Base-by-base conservation (phyloP, 2,329 filamentous ascomycete genomes). In the Fusarium incarnatum region DNA sequence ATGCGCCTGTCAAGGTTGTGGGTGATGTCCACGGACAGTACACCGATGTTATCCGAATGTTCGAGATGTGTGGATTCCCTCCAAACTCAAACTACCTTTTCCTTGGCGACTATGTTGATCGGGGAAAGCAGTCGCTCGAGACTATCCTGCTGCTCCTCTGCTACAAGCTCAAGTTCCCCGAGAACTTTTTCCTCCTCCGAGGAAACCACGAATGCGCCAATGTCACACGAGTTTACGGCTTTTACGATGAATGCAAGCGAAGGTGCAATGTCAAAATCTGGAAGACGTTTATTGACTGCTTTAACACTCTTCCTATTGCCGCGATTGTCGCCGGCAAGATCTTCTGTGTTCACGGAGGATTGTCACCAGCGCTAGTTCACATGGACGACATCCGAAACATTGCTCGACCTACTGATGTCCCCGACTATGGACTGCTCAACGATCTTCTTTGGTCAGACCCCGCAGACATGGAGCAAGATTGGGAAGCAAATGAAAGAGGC, bases 1-100 rank as follows among this genome's bases (percentile, higher is more conserved):
- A 95, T 68, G 93, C 96, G 7, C 95, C 96, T 0, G 96, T 99
- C 77, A 99, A 99, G 83, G 97, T 99, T 76, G 96, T 98, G 98
- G 96, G 96, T 83, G 96, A 98, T 84, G 98, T 99, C 77, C 96
- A 98, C 82, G 96, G 96, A 73, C 96, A 99, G 85, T 99, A 99
- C 85, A 98, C 98, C 82, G 96, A 99, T 82, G 88, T 99, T 71
- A 88, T 99, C 74, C 94, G 96, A 78, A 88, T 99, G 68, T 99
- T 99, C 82, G 96, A 99, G 83, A 98, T 98, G 81, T 95, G 96
- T 75, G 96, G 96, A 68, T 98, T 99, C 84, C 96, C 96, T 58
- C 96, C 96, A n/a, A 94, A 98, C 84, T 94, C 96, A 78, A 99
- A 99, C 87, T 99, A 98, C 84, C 93, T 99, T 76, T 99, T 99